A percentile compares a stretch with the other conserved stretches of the same genome.
Evolutionary conservation across 78 protist species (phyloP).

Genomic region (Dictyostelium purpureum): DNA sequence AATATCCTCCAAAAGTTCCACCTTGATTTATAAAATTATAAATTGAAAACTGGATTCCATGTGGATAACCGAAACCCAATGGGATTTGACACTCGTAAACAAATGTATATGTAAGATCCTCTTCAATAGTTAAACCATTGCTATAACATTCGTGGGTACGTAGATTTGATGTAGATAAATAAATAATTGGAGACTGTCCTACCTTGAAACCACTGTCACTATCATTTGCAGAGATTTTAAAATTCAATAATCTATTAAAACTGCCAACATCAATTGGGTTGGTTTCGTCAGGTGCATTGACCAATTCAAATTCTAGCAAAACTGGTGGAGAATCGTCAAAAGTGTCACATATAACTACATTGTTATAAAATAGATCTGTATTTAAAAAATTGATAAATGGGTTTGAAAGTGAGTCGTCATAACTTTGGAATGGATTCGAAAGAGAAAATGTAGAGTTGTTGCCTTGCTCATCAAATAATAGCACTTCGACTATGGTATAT

Average conservation of each 20-base stretch:
- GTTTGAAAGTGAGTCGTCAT: background rate
- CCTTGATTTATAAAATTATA: background rate
- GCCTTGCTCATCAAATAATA: background rate
- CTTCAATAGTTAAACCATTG: too few species aligned
- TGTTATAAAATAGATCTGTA: background rate
- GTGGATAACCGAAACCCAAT: background rate
- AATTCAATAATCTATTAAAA: background rate
- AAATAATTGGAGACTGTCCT: background rate
- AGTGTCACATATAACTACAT: background rate
- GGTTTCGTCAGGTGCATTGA: background rate
- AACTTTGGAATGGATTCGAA: background rate
- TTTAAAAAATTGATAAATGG: background rate
- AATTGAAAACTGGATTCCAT: background rate
- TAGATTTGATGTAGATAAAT: background rate
- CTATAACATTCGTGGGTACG: background rate
- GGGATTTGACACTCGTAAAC: background rate
- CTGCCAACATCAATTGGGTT: background rate
- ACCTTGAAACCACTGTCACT: background rate
- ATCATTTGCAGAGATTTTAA: background rate
- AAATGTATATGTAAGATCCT: too few species aligned
- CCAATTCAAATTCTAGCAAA: background rate
- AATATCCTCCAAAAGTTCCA: background rate
- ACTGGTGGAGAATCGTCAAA: background rate
- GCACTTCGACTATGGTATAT: background rate
- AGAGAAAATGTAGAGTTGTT: background rate